Conservation (phyloP, 148 eudicot species). For the Oxyria digyna region DNA sequence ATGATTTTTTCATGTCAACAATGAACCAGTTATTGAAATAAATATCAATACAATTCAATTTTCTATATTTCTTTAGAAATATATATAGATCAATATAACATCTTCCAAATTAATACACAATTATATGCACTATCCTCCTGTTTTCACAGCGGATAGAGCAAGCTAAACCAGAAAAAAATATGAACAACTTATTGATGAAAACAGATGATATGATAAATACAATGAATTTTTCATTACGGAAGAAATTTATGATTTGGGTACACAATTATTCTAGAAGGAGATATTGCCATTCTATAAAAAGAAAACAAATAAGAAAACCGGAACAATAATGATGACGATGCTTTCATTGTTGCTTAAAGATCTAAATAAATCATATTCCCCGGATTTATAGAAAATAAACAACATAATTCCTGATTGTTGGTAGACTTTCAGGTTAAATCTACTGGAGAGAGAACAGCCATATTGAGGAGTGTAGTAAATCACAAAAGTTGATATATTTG, state of each 20-base stretch:
- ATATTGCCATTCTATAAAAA: neutral
- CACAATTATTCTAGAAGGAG: neutral
- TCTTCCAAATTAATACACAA: neutral
- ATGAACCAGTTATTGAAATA: neutral
- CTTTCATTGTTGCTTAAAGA: neutral
- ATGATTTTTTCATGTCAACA: conserved; percentile 10
- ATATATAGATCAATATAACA: neutral
- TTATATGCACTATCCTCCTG: neutral
- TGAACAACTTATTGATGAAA: neutral
- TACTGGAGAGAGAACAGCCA: neutral
- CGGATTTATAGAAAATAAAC: neutral
- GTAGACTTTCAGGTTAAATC: neutral
- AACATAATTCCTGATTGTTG: neutral
- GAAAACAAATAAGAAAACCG: neutral
- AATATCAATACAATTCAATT: neutral
- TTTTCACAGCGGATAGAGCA: neutral
- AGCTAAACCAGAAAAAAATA: neutral
- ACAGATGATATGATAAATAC: neutral
- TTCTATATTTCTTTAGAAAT: neutral
- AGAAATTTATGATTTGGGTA: neutral
- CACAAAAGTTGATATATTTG: neutral
- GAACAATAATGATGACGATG: neutral
- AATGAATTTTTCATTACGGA: neutral
- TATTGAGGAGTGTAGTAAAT: neutral
- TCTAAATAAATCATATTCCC: neutral